Percentiles rank a stretch among this genome's conserved stretches.
phyloP scores from a whole-genome alignment of 257 asterid species.

The Solanum neorickii region DNA sequence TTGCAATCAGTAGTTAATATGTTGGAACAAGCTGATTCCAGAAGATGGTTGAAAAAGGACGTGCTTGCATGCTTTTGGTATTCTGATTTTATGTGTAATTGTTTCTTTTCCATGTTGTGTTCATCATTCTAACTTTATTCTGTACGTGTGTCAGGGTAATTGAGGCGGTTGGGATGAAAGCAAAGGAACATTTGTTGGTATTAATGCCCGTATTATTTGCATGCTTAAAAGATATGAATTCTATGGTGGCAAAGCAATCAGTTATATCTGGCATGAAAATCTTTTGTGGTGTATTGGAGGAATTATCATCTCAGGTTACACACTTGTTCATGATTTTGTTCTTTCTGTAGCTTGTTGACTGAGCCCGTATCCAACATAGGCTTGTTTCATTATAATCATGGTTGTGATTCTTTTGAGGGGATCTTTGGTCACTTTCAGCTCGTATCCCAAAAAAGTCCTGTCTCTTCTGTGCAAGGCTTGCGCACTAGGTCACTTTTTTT shows the following conservation, averaged over 20 bases:
- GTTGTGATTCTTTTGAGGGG: background rate
- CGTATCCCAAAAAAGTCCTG: background rate
- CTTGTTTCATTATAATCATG: background rate
- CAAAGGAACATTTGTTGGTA: slow-evolving; percentile 46
- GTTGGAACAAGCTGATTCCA: background rate
- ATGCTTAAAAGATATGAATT: slow-evolving; percentile 49
- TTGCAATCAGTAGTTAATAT: background rate
- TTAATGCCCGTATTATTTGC: slow-evolving; percentile 60
- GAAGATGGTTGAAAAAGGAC: background rate
- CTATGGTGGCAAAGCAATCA: slow-evolving; percentile 63
- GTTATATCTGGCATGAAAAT: slow-evolving; percentile 56
- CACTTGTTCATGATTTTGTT: slow-evolving; percentile 5
- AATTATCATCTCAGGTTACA: slow-evolving; percentile 71
- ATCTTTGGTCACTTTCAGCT: background rate
- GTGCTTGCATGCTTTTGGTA: background rate
- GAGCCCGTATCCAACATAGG: background rate
- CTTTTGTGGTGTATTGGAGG: slow-evolving; percentile 62
- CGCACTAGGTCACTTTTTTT: background rate
- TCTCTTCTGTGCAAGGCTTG: background rate
- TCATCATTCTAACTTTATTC: background rate
- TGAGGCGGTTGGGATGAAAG: slow-evolving; percentile 62
- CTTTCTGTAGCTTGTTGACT: background rate
- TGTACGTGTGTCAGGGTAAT: slow-evolving; percentile 54
- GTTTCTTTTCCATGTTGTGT: background rate
- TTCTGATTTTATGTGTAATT: background rate